phyloP scores from a whole-genome alignment of 441 rosid species.

The Gossypium schwendimanii region DNA sequence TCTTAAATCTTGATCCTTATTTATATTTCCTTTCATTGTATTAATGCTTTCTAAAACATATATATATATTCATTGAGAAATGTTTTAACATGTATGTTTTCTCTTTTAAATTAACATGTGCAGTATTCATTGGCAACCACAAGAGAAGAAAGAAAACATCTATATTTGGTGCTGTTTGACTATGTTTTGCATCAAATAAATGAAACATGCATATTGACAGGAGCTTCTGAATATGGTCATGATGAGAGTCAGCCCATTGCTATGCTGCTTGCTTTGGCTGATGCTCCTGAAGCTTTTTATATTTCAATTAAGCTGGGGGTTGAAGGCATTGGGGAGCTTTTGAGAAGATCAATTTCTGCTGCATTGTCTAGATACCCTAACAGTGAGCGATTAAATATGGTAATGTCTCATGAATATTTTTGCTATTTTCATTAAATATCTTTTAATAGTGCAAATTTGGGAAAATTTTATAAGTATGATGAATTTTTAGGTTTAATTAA shows the following conservation, averaged over 20 bases:
- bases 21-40: too few relatives aligned
- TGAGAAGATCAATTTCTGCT: slow-evolving; percentile 83
- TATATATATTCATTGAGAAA: not conserved
- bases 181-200: slow-evolving; percentile 82
- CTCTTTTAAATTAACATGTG: slow-evolving; percentile 18
- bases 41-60: too few relatives aligned
- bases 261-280: slow-evolving; percentile 69
- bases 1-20: not conserved
- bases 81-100: not conserved
- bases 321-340: slow-evolving; percentile 90
- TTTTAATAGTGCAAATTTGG: too few relatives aligned
- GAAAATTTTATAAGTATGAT: too few relatives aligned
- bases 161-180: slow-evolving; percentile 82
- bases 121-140: slow-evolving; percentile 88
- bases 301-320: slow-evolving; percentile 94
- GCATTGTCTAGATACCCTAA: slow-evolving; percentile 80
- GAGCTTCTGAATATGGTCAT: slow-evolving; percentile 77
- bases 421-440: not conserved
- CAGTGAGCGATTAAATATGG: slow-evolving; percentile 80
- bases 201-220: slow-evolving; percentile 66
- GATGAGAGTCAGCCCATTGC: slow-evolving; percentile 92
- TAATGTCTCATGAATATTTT: slow-evolving; percentile 23
- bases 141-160: slow-evolving; percentile 87
- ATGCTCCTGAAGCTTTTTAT: slow-evolving; percentile 94
- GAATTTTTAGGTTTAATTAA: too few relatives aligned